Evolutionary conservation across 2,329 filamentous ascomycete genomes (phyloP).

Genomic region (Leptographium radiaticola): DNA sequence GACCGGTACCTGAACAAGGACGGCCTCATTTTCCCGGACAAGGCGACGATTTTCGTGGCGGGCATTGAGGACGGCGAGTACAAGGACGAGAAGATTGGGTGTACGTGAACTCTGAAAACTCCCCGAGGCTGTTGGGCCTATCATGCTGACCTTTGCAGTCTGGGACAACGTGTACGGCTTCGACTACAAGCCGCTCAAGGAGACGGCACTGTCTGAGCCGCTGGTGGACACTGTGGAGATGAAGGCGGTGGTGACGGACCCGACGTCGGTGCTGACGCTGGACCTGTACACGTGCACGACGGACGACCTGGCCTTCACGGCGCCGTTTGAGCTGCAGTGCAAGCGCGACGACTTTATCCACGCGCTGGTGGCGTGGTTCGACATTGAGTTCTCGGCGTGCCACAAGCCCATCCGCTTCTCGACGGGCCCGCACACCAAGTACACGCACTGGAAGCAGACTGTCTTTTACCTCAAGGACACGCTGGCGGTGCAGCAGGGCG

Average conservation of each 20-base stretch:
- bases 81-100: constrained; percentile 99
- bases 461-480: constrained; percentile 96
- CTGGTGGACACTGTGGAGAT: constrained; percentile 96
- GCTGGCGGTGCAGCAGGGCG: constrained; percentile 78
- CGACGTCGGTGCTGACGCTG: constrained; percentile 69
- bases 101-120: too few species aligned
- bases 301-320: constrained; percentile 71
- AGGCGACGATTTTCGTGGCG: constrained; percentile 92
- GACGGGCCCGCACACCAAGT: constrained; percentile 94
- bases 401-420: constrained; percentile 97
- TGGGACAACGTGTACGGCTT: constrained; percentile 99
- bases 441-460: constrained; percentile 99
- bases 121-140: too few species aligned
- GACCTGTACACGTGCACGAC: constrained; percentile 85
- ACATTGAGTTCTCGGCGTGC: constrained; percentile 96
- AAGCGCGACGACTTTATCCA: constrained; percentile 92
- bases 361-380: constrained; percentile 95
- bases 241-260: constrained; percentile 93
- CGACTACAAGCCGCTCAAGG: constrained; percentile 87
- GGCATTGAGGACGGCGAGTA: constrained; percentile 98
- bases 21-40: constrained; percentile 95
- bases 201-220: constrained; percentile 85
- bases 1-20: constrained; percentile 80
- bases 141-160: constrained; percentile 39
- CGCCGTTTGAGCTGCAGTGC: constrained; percentile 61